Base-by-base conservation (phyloP, 768 basidiomycete species). In the Suillus luteus region DNA sequence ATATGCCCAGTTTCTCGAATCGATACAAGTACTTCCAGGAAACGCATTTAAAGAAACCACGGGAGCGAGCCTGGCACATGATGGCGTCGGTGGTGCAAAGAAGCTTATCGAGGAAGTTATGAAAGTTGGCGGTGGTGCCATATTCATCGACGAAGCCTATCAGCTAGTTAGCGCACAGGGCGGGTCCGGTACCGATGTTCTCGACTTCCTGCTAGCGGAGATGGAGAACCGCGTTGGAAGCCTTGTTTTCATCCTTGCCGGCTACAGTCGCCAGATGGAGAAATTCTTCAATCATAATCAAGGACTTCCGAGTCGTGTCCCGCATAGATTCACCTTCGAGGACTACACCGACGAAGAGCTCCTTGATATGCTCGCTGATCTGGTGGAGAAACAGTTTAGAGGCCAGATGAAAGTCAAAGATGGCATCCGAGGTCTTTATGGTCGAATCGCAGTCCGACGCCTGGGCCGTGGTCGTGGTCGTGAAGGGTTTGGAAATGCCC, bases 271-370 rank as follows among this genome's bases (percentile, higher is more conserved):
- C 62, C 80, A 89, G 70, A 88, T 89, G 87, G 87, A 89, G 66
- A 83, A 78, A 43, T 88, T 88, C 73, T 88, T 88, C 67, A 86
- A 88, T 66, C 86, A 87, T 67, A 89, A 89, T 68, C 86, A 86
- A 5, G 87, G 87, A 5, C 71, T 89, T 15, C 70, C 72, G 12
- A 88, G 86, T 72, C 84, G 87, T 14, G 84, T 89, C 11, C 87
- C 87, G 0, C 80, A 84, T 65, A 72, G 71, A 46, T 75, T 89
- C 52, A 72, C 81, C 19, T 88, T 89, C 67, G 71, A 71, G 5
- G 87, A 89, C 66, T 89, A 89, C 68, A 75, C 69, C 8, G 83
- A 88, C 61, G 68, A 72, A 14, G 84, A 88, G 64, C 75, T 88
- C 0, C 75, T 82, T 43, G 59, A 69, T 8, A 87, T 88, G 80